phyloP scores from a whole-genome alignment of 2,329 filamentous ascomycete genomes.

The Fusarium falciforme region DNA sequence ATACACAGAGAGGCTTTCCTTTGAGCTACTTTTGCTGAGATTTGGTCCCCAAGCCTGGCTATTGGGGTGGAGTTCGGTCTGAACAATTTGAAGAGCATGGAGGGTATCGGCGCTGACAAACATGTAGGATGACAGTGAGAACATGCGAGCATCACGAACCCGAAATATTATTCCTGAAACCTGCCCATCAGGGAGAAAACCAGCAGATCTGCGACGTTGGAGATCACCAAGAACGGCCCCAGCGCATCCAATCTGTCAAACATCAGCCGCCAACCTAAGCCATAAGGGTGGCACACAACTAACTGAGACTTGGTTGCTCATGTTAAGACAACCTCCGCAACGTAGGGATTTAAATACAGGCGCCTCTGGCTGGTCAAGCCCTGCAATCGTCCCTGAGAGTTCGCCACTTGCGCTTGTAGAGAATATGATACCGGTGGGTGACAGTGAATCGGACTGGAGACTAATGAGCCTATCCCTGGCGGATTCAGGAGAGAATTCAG shows the following conservation, averaged over 20 bases:
- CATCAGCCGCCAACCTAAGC: slow-evolving; percentile 12
- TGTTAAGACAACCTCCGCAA: slow-evolving; percentile 76
- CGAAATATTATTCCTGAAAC: slow-evolving; percentile 63
- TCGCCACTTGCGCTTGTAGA: slow-evolving; percentile 25
- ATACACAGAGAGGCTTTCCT: slow-evolving; percentile 86
- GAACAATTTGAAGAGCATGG: slow-evolving; percentile 84
- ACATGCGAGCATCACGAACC: slow-evolving; percentile 77
- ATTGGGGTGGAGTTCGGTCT: slow-evolving; percentile 85
- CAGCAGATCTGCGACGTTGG: slow-evolving; percentile 68
- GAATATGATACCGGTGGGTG: slow-evolving; percentile 32
- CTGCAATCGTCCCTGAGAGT: slow-evolving; percentile 46
- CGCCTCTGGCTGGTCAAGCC: slow-evolving; percentile 56
- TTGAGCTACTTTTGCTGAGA: slow-evolving; percentile 65
- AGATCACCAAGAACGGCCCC: slow-evolving; percentile 88
- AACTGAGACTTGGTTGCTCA: slow-evolving; percentile 79
- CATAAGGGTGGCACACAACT: background rate
- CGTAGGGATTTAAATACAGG: slow-evolving; percentile 72
- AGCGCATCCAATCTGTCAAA: slow-evolving; percentile 77
- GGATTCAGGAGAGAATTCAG: slow-evolving; percentile 77
- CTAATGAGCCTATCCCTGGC: slow-evolving; percentile 74
- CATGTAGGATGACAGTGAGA: slow-evolving; percentile 74
- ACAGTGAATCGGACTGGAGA: slow-evolving; percentile 36
- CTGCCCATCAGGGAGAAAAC: slow-evolving; percentile 71
- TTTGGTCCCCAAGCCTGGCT: slow-evolving; percentile 75
- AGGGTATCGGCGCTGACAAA: slow-evolving; percentile 86